Percentiles rank a stretch among this genome's conserved stretches.
These are phyloP conservation scores for Phytophthora vignae DNA, from an alignment of 352 stramenopile species.

Conservation along the genomic window DNA sequence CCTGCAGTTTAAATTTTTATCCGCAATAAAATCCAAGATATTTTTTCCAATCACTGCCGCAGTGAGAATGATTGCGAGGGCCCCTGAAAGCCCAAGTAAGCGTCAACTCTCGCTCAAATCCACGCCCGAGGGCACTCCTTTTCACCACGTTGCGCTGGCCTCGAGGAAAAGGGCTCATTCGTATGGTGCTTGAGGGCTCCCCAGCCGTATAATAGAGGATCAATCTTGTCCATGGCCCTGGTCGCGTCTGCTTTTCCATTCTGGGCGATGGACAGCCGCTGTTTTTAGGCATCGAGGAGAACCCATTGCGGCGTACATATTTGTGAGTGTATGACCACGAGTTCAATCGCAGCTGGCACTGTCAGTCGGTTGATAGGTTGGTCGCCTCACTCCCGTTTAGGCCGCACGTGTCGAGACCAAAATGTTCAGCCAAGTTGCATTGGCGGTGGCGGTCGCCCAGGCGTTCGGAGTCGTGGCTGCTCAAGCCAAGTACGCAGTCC, in stretches of 20 bases:
- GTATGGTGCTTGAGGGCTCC: constrained; percentile 1
- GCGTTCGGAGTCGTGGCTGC: not conserved
- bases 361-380: not conserved
- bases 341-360: not conserved
- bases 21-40: no score
- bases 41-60: no score
- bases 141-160: constrained; percentile 7
- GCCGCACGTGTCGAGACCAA: not conserved
- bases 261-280: constrained; percentile 25
- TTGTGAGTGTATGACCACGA: constrained; percentile 1
- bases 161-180: not conserved
- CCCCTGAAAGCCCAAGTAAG: not conserved
- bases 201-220: constrained; percentile 6
- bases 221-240: constrained; percentile 18
- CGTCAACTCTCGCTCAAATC: not conserved
- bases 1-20: no score
- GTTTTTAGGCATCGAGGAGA: constrained; percentile 4
- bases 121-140: not conserved
- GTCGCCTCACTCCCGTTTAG: constrained; percentile 8
- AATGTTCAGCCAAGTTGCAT: constrained; percentile 4
- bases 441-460: not conserved
- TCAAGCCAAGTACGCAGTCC: constrained; percentile 24
- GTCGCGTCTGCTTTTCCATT: constrained; percentile 14
- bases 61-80: not conserved
- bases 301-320: no score